Evolutionary conservation across 805 yeast genomes (phyloP).

Genomic region (Candida michaelii): DNA sequence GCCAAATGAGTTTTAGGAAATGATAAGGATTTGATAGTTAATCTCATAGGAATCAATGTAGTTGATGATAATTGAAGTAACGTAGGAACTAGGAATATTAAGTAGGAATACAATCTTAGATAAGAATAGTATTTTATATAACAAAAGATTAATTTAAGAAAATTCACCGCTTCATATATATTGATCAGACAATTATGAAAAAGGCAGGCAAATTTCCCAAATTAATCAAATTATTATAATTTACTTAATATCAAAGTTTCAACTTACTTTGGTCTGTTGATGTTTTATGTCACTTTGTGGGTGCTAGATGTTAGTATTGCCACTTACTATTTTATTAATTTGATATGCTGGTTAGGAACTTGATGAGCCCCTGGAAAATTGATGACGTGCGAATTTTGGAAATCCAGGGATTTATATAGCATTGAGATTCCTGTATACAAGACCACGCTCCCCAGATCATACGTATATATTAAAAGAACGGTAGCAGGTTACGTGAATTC

Average conservation of each 20-base stretch:
- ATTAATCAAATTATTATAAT: slow-evolving; percentile 6
- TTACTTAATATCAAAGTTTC: slow-evolving; percentile 3
- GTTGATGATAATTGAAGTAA: not conserved
- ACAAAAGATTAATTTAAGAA: slow-evolving; percentile 9
- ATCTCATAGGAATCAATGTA: not conserved
- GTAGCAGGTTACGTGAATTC: too few species aligned
- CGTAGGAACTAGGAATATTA: slow-evolving; percentile 7
- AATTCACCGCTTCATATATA: slow-evolving; percentile 9
- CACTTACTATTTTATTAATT: too few species aligned
- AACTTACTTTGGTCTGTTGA: slow-evolving; percentile 13
- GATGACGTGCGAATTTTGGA: not conserved
- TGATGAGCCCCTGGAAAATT: not conserved
- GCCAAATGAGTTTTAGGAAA: not conserved
- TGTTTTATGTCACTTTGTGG: slow-evolving; percentile 6
- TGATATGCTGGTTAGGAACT: too few species aligned
- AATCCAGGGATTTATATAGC: not conserved
- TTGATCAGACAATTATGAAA: slow-evolving; percentile 1
- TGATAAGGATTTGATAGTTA: not conserved
- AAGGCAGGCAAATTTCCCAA: slow-evolving; percentile 9
- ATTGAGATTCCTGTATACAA: slow-evolving; percentile 1
- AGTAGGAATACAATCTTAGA: slow-evolving; percentile 3
- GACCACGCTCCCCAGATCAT: too few species aligned
- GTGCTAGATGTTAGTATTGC: not conserved
- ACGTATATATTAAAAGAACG: too few species aligned
- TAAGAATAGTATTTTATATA: slow-evolving; percentile 1